Evolutionary conservation across 2,329 filamentous ascomycete species (phyloP), one percentile per base, ranked within the genome.

Genomic region (Fusarium vanettenii): DNA sequence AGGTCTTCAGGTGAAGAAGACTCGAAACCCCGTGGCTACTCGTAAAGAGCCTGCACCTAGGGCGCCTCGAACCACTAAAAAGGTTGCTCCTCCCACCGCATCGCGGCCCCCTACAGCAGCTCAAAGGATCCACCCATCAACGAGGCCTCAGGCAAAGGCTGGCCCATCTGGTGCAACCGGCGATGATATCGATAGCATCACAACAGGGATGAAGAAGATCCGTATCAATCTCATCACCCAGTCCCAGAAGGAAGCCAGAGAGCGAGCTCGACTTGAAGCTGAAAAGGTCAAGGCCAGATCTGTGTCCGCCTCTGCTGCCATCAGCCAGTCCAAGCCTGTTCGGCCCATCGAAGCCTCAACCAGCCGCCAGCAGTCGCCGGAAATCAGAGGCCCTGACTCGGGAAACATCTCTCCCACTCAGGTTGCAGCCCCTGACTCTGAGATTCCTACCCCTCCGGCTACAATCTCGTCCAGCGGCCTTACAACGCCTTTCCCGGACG

Each of bases 211-310:
- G 87, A 91, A 89, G 79, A 91, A 88, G 79, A 89, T 92, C 67
- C 91, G 89, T 78, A 90, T 92, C 76, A 91, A 89, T 62, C 80
- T 92, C 27, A 84, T 91, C 43, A 91, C 89, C 2, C 86, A 90
- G 69, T 85, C 89, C 43, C 88, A 91, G 76, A 88, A 86, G 74
- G 89, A 90, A 60, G 89, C 88, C 2, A 86, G 85, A 29, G 86
- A 87, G 62, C 79, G 79, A 64, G 76, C 80, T n/a, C 77, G 76
- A 5, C 57, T 76, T 18, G 79, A 79, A 18, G 71, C 75, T 16
- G 73, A 77, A 25, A 78, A 74, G 43, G 70, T 73, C 10, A 60
- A 64, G 16, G 60, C 71, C 37, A 25, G 63, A 31, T 50, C 64
- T 10, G 29, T 43, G 16, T 67, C 69, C 33, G 25, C 50, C 35